Conservation (phyloP, 2,329 filamentous ascomycete species). For the Fusarium mundagurra region DNA sequence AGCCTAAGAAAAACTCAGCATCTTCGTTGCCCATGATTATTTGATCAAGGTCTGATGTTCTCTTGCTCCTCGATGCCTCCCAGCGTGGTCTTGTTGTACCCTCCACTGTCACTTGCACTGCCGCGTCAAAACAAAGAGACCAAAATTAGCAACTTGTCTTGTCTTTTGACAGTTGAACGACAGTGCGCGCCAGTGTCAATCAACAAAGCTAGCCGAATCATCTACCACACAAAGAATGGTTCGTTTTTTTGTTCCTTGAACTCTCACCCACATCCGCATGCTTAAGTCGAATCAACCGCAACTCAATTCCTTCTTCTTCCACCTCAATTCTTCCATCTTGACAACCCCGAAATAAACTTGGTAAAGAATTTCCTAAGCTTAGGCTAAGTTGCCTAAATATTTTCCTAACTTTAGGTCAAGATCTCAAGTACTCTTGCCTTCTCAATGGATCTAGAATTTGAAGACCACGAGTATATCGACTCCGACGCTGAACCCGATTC, state of each 20-base stretch:
- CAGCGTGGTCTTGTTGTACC: background rate
- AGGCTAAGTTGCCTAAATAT: accelerated
- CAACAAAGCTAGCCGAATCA: background rate
- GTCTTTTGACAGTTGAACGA: background rate
- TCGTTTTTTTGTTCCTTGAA: background rate
- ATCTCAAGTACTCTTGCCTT: background rate
- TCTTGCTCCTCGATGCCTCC: too few relatives aligned
- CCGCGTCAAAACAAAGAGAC: background rate
- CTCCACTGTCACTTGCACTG: background rate
- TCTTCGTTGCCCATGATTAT: too few relatives aligned
- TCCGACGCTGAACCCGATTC: background rate
- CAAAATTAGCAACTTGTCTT: background rate
- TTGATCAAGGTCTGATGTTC: too few relatives aligned
- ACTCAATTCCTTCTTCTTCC: background rate
- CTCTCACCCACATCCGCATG: background rate
- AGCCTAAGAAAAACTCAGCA: too few relatives aligned
- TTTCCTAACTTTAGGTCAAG: background rate
- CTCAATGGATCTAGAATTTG: background rate
- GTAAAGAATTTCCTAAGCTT: background rate
- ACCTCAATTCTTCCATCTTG: background rate
- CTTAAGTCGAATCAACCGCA: background rate
- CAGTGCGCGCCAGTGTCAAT: background rate
- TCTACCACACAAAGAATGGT: background rate
- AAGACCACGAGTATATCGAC: background rate
- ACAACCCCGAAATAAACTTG: background rate